These are phyloP conservation scores for Metschnikowia vanudenii DNA, from an alignment of 805 yeast genomes.

Conservation along the genomic window DNA sequence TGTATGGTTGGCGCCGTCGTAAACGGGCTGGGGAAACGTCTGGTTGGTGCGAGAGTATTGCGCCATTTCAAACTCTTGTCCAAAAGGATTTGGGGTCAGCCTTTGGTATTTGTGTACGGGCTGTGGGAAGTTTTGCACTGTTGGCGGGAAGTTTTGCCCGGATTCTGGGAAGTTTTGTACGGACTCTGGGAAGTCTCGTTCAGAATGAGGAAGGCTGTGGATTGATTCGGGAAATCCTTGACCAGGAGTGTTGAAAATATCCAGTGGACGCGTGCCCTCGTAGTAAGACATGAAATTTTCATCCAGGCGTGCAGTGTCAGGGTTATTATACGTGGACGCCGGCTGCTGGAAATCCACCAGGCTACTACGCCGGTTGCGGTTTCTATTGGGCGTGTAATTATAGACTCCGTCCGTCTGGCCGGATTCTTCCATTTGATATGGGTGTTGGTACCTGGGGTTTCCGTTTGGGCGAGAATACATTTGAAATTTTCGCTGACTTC, in stretches of 20 bases:
- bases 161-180: too few relatives aligned
- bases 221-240: slow-evolving; percentile 5
- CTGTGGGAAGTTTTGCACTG: too few relatives aligned
- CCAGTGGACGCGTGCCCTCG: slow-evolving; percentile 17
- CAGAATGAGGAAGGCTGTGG: too few relatives aligned
- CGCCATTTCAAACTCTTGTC: slow-evolving; percentile 27
- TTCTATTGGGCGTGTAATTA: slow-evolving; percentile 12
- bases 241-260: slow-evolving; percentile 14
- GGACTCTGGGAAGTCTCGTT: too few relatives aligned
- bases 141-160: too few relatives aligned
- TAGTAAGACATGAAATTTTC: slow-evolving; percentile 17
- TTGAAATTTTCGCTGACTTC: background rate
- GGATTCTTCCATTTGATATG: slow-evolving; percentile 4
- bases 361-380: slow-evolving; percentile 11
- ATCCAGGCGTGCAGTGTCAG: slow-evolving; percentile 2
- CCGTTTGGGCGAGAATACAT: slow-evolving; percentile 9
- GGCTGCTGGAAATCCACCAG: slow-evolving; percentile 20
- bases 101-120: slow-evolving; percentile 9
- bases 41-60: slow-evolving; percentile 10
- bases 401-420: slow-evolving; percentile 15
- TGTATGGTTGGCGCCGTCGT: slow-evolving; percentile 12
- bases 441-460: slow-evolving; percentile 5
- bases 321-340: slow-evolving; percentile 7
- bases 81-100: slow-evolving; percentile 26
- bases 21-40: slow-evolving; percentile 5